Evolutionary conservation across 2,329 filamentous ascomycete species (phyloP).

Genomic region (Colletotrichum salicis): DNA sequence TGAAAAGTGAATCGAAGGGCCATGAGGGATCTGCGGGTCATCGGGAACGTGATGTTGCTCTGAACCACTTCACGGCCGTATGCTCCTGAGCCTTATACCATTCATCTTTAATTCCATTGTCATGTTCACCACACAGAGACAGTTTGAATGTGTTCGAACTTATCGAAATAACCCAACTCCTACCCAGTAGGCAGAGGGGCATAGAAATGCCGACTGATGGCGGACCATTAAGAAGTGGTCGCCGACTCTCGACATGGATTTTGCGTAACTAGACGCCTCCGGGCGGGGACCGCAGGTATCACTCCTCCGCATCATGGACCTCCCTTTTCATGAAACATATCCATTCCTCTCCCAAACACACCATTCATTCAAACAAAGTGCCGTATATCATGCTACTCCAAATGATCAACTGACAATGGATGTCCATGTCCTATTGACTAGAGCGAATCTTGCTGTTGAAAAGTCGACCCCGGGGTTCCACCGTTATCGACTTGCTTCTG

Average conservation of each 20-base stretch:
- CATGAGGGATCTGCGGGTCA: not conserved
- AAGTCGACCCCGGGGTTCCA: not conserved
- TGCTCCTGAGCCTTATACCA: too few species aligned
- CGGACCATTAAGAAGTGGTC: not conserved
- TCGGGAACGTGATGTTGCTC: not conserved
- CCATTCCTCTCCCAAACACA: slow-evolving; percentile 22
- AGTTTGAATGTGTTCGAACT: too few species aligned
- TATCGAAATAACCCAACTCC: too few species aligned
- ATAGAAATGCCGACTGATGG: not conserved
- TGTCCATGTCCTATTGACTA: not conserved
- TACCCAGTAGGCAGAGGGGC: too few species aligned
- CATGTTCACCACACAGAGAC: too few species aligned
- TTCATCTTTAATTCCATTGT: too few species aligned
- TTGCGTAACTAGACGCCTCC: slow-evolving; percentile 1
- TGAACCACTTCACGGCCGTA: too few species aligned
- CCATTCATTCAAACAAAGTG: slow-evolving; percentile 1
- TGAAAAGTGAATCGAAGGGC: not conserved
- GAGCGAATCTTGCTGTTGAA: not conserved
- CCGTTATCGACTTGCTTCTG: not conserved
- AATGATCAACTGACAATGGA: not conserved
- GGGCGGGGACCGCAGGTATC: slow-evolving; percentile 15
- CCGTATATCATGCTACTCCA: not conserved
- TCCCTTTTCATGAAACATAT: slow-evolving; percentile 25
- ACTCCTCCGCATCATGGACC: slow-evolving; percentile 24
- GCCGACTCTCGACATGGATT: not conserved